A percentile compares a stretch with the other conserved stretches of the same genome.
These are phyloP conservation scores for Macrophomina tecta DNA, from an alignment of 2,329 filamentous ascomycete species.

Conservation along the genomic window DNA sequence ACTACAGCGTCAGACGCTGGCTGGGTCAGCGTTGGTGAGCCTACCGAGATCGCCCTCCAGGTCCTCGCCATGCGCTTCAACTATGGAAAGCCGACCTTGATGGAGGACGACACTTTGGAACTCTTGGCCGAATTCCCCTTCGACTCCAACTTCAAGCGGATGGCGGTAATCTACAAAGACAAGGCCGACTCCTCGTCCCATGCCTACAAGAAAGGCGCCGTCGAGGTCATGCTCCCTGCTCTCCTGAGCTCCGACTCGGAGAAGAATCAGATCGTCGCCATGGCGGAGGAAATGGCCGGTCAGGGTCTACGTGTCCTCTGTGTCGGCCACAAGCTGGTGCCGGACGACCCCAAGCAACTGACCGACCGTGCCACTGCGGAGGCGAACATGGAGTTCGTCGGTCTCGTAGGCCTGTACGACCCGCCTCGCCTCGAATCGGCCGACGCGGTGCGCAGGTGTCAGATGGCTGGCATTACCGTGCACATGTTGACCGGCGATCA, in stretches of 20 bases:
- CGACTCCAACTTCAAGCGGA: conserved; percentile 48
- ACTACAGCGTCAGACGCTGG: conserved; percentile 5
- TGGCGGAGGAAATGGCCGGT: conserved; percentile 45
- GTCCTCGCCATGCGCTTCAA: conserved; percentile 48
- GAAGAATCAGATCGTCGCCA: conserved; percentile 37
- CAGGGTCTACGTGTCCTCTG: conserved; percentile 47
- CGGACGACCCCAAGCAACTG: conserved; percentile 3
- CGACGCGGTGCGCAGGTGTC: conserved; percentile 53
- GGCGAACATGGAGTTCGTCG: conserved; percentile 72
- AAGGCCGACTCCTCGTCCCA: conserved; percentile 38
- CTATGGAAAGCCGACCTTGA: conserved; percentile 40
- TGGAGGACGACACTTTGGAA: conserved; percentile 37
- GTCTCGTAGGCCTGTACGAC: conserved; percentile 86
- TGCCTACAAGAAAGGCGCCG: conserved; percentile 47
- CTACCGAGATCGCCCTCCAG: conserved; percentile 47
- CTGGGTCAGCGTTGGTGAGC: conserved; percentile 22
- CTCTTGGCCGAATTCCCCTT: conserved; percentile 48
- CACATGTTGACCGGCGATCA: conserved; percentile 59
- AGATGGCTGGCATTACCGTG: conserved; percentile 55
- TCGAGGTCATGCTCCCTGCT: conserved; percentile 44
- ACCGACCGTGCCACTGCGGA: conserved; percentile 67
- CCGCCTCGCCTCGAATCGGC: conserved; percentile 83
- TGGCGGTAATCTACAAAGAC: conserved; percentile 47
- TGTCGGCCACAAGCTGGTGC: conserved; percentile 41
- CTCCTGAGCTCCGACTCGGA: conserved; percentile 41